Base-by-base conservation (phyloP, 1,139 yeast genomes). In the Candida labiduridarum region DNA sequence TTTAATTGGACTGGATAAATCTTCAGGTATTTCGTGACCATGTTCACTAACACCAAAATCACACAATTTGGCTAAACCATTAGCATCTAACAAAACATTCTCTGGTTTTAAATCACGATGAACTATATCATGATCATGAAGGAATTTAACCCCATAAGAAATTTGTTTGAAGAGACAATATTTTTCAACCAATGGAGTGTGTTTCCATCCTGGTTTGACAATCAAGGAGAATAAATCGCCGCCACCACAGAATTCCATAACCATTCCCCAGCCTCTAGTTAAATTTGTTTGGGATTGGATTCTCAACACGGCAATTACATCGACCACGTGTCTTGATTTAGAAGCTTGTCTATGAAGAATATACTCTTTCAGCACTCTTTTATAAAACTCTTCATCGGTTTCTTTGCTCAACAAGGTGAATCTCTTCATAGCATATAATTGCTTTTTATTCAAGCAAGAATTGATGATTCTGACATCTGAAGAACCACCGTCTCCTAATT, bases 11-110 rank as follows among this genome's bases (percentile, higher is more conserved):
- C 82, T 72, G 0, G 68, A 58, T 16, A 81, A 72, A 65, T 86
- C 83, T 1, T 80, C 80, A 0, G 82, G 82, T n/a, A 65, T 70
- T 48, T 68, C 78, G 64, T 84, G 87, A 19, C 84, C 88, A 65
- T 76, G 81, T 48, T 80, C 85, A 51, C 89, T 80, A 18, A 85
- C 86, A 51, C 95, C 95, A 66, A 87, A 87, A 69, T 87, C 95
- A 46, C 91, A 85, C 35, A 87, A 66, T 61, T 87, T 86, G 44
- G 85, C 82, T 30, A 84, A 63, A 1, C 94, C 94, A 52, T 76
- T 70, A 25, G 67, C 67, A 50, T 80, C 79, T 36, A 85, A 61
- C 47, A 85, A 70, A 11, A 85, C 68, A 59, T 85, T 85, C 52
- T 85, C 87, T 1, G 90, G 85, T 62, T 85, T 85, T 53, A 85